Percentiles rank a stretch among this genome's conserved stretches.
Evolutionary conservation across 768 basidiomycete species (phyloP).

Genomic region (Porpolomopsis calyptriformis): DNA sequence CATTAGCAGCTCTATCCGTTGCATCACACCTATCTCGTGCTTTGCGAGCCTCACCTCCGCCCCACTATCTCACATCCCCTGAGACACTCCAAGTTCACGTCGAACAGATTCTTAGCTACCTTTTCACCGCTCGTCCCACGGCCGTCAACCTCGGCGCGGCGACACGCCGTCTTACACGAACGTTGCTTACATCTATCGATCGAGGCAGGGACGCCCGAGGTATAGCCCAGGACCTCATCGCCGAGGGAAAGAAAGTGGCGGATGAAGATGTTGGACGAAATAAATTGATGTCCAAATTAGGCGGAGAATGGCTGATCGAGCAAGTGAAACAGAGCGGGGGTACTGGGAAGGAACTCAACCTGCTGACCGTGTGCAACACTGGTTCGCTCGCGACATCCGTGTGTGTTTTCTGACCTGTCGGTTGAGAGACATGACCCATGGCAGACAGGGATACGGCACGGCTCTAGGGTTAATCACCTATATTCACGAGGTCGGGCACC

Average conservation of each 20-base stretch:
- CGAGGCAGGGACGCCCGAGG: conserved; percentile 34
- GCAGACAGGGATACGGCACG: conserved; percentile 83
- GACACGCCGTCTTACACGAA: conserved; percentile 53
- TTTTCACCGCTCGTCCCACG: conserved; percentile 86
- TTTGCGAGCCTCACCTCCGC: conserved; percentile 33
- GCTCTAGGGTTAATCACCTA: conserved; percentile 90
- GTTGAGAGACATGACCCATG: neutral
- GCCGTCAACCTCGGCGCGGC: conserved; percentile 92
- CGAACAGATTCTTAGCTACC: conserved; percentile 49
- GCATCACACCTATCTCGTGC: conserved; percentile 51
- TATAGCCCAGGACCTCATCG: conserved; percentile 50
- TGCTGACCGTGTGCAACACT: conserved; percentile 96
- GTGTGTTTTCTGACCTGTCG: conserved; percentile 16
- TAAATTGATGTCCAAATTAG: conserved; percentile 72
- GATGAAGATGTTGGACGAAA: conserved; percentile 85
- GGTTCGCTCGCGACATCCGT: conserved; percentile 92
- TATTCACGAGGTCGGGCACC: conserved; percentile 66
- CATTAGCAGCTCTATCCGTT: conserved; percentile 76
- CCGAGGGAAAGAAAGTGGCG: conserved; percentile 65
- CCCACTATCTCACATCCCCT: conserved; percentile 46
- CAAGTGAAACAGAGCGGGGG: conserved; percentile 29
- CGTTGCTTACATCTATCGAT: conserved; percentile 34
- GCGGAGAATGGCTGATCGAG: conserved; percentile 75
- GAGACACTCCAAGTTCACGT: conserved; percentile 45
- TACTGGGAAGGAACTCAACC: conserved; percentile 47